Evolutionary conservation across 345 rosid species (phyloP).

Genomic region (Bruguiera gymnorhiza): DNA sequence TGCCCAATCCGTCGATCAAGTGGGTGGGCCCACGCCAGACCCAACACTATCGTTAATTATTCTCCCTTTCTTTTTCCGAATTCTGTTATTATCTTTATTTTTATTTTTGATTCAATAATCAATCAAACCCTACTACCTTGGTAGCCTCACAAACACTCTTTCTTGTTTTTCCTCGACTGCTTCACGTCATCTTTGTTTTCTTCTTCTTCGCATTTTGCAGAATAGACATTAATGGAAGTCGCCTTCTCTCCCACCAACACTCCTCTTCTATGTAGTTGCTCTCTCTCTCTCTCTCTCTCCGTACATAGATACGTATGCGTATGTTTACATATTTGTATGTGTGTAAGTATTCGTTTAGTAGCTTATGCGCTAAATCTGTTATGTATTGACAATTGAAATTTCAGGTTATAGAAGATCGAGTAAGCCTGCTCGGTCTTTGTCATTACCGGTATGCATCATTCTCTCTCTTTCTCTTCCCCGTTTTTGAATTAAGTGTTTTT

Average conservation of each 20-base stretch:
- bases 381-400: not conserved
- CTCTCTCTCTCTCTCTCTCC: not conserved
- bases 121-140: no score
- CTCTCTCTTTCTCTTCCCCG: no score
- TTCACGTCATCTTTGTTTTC: no score
- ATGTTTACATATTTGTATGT: not conserved
- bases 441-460: slow-evolving; percentile 38
- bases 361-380: not conserved
- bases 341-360: not conserved
- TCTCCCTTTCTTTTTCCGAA: no score
- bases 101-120: no score
- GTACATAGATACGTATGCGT: not conserved
- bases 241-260: not conserved
- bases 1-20: no score
- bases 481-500: not conserved
- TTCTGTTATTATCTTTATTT: no score
- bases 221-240: slow-evolving; percentile 2
- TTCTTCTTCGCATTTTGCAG: no score
- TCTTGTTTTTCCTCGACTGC: no score
- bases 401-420: slow-evolving; percentile 36
- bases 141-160: no score
- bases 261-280: slow-evolving; percentile 7
- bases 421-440: slow-evolving; percentile 27
- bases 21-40: no score
- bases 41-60: no score